Conservation (phyloP, 352 stramenopile genomes). For the Pythium brassicae region DNA sequence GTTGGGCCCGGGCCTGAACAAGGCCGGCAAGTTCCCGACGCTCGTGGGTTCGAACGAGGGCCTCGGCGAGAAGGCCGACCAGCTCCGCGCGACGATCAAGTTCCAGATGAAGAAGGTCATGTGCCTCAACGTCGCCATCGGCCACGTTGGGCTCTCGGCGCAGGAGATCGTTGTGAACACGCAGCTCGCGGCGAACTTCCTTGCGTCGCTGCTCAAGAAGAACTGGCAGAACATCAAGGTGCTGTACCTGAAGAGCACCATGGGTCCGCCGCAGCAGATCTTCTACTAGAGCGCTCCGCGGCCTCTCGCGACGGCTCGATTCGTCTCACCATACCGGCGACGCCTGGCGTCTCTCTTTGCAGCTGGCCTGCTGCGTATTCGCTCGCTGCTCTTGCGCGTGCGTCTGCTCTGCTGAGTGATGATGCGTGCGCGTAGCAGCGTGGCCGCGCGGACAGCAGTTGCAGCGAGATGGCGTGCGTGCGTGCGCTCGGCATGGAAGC, state of each 20-base stretch:
- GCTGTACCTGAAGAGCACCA: slow-evolving; percentile 99
- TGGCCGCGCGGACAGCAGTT: no score
- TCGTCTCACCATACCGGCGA: background rate
- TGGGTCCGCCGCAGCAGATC: slow-evolving; percentile 98
- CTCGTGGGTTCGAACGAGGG: slow-evolving; percentile 89
- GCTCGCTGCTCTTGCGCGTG: background rate
- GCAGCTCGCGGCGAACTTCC: slow-evolving; percentile 98
- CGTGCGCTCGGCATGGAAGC: background rate
- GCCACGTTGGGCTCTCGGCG: slow-evolving; percentile 93
- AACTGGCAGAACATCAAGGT: slow-evolving; percentile 99
- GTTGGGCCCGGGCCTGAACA: slow-evolving; percentile 97
- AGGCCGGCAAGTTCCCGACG: slow-evolving; percentile 99
- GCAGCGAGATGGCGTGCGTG: background rate
- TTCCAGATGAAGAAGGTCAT: slow-evolving; percentile 99
- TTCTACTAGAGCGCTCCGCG: slow-evolving; percentile 93
- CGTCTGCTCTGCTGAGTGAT: background rate
- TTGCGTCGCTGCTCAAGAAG: slow-evolving; percentile 99
- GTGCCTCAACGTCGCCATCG: slow-evolving; percentile 98
- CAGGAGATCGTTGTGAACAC: slow-evolving; percentile 98
- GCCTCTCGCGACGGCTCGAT: background rate
- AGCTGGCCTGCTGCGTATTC: no score
- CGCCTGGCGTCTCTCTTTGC: background rate
- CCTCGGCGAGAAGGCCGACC: slow-evolving; percentile 90
- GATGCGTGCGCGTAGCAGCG: background rate
- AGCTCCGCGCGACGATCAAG: slow-evolving; percentile 99